Evolutionary conservation across 805 yeast species (phyloP).

Genomic region (Candida stauntonica): DNA sequence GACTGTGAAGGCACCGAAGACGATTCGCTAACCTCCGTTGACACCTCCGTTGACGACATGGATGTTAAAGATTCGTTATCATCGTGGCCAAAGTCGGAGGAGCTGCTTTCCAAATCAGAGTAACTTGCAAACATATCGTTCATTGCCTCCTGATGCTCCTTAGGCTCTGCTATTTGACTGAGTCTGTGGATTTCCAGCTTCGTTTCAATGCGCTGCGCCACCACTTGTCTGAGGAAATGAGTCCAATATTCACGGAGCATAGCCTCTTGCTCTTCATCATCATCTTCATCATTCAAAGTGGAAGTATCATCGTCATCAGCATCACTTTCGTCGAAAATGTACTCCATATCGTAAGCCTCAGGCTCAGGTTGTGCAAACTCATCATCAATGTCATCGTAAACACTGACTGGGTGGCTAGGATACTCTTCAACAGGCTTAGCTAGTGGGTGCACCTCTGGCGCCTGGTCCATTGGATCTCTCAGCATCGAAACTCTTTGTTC

Average conservation of each 20-base stretch:
- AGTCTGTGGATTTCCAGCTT: constrained; percentile 18
- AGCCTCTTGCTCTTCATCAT: constrained; percentile 9
- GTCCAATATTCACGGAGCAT: constrained; percentile 13
- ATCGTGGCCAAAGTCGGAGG: constrained; percentile 7
- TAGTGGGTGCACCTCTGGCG: background rate
- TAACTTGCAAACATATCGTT: constrained; percentile 11
- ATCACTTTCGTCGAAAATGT: background rate
- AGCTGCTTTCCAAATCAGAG: constrained; percentile 7
- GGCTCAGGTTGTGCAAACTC: too few species aligned
- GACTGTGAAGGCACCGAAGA: constrained; percentile 9
- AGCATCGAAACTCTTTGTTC: constrained; percentile 6
- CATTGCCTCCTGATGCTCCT: constrained; percentile 7
- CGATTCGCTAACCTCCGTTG: constrained; percentile 7
- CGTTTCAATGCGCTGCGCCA: constrained; percentile 23
- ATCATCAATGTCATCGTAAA: background rate
- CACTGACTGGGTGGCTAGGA: background rate
- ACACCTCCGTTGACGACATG: constrained; percentile 12
- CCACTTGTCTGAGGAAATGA: constrained; percentile 18
- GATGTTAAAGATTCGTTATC: constrained; percentile 20
- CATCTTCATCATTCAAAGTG: constrained; percentile 5
- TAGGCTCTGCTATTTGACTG: constrained; percentile 16
- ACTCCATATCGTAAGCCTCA: background rate
- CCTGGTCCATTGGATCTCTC: constrained; percentile 14
- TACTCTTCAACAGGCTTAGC: background rate
- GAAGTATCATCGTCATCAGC: constrained; percentile 2